Conservation (phyloP, 1,284 basidiomycete genomes). For the Moesziomyces parantarcticus region DNA sequence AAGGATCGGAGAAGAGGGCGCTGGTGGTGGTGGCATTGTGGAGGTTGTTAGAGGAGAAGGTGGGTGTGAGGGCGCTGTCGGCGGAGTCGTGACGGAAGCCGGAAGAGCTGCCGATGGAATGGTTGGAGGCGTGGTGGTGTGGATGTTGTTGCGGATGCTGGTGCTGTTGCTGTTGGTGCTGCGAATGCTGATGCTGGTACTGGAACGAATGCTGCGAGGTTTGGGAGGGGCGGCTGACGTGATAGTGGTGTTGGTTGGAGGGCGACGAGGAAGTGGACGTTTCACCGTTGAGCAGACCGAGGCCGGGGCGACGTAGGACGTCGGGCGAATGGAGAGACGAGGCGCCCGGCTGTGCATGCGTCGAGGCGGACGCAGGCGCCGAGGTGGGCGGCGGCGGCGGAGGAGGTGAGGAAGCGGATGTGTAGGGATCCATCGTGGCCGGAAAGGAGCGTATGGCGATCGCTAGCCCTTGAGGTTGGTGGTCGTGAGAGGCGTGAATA, state of each 20-base stretch:
- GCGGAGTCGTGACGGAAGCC: conserved; percentile 27
- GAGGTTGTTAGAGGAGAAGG: conserved; percentile 26
- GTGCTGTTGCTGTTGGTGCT: conserved; percentile 11
- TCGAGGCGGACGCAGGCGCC: conserved; percentile 98
- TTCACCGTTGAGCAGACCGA: conserved; percentile 28
- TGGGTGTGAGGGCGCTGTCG: conserved; percentile 26
- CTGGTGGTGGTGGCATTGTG: conserved; percentile 22
- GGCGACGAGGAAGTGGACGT: conserved; percentile 18
- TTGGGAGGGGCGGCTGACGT: conserved; percentile 15
- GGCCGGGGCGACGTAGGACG: conserved; percentile 19
- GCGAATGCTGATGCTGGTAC: conserved; percentile 21
- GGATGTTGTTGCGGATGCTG: conserved; percentile 7
- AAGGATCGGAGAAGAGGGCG: conserved; percentile 12
- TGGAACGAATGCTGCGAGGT: conserved; percentile 7
- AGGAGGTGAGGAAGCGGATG: too few species aligned
- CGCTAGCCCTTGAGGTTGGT: too few species aligned
- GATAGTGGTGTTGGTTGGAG: conserved; percentile 23
- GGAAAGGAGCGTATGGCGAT: too few species aligned
- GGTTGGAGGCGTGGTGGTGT: conserved; percentile 16
- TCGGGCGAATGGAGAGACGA: conserved; percentile 16
- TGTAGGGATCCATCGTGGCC: too few species aligned
- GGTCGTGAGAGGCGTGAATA: too few species aligned
- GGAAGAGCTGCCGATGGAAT: conserved; percentile 29
- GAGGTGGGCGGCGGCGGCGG: conserved; percentile 79
- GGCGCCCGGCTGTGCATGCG: neutral